Conservation (phyloP, 2,329 filamentous ascomycete species). For the Karstenula rhodostoma region DNA sequence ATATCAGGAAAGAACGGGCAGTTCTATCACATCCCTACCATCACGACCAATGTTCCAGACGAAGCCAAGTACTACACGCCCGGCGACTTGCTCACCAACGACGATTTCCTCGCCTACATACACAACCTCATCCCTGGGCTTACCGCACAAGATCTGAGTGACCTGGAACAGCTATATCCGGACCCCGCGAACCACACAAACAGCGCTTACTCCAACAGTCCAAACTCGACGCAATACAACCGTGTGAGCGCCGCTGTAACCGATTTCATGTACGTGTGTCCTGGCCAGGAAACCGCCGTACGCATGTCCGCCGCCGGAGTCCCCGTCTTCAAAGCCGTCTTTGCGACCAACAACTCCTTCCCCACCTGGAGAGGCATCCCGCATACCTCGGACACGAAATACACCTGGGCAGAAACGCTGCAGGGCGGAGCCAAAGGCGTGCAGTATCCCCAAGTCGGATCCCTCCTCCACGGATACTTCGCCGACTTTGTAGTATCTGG, state of each 20-base stretch:
- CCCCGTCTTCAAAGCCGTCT: constrained; percentile 36
- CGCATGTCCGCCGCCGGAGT: constrained; percentile 45
- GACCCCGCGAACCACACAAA: constrained; percentile 28
- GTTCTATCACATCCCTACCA: constrained; percentile 36
- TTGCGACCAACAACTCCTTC: constrained; percentile 33
- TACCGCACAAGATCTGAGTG: constrained; percentile 23
- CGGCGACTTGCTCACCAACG: constrained; percentile 39
- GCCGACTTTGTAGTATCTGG: constrained; percentile 51
- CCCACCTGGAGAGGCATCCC: constrained; percentile 32
- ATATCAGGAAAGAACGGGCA: constrained; percentile 29
- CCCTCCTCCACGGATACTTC: constrained; percentile 51
- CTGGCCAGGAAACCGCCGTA: constrained; percentile 56
- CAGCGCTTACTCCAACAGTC: constrained; percentile 50
- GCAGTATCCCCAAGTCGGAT: constrained; percentile 51
- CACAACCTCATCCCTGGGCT: constrained; percentile 34
- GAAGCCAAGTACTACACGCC: constrained; percentile 35
- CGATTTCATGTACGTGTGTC: constrained; percentile 57
- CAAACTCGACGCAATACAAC: constrained; percentile 56
- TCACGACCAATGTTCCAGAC: constrained; percentile 46
- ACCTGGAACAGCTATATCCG: constrained; percentile 35
- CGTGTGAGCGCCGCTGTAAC: constrained; percentile 53
- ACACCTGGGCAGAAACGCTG: constrained; percentile 56
- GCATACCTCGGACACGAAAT: constrained; percentile 49
- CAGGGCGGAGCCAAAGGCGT: constrained; percentile 51
- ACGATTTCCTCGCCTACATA: constrained; percentile 43